Conservation (phyloP, 495 filamentous ascomycete species). For the Daldinia loculata region DNA sequence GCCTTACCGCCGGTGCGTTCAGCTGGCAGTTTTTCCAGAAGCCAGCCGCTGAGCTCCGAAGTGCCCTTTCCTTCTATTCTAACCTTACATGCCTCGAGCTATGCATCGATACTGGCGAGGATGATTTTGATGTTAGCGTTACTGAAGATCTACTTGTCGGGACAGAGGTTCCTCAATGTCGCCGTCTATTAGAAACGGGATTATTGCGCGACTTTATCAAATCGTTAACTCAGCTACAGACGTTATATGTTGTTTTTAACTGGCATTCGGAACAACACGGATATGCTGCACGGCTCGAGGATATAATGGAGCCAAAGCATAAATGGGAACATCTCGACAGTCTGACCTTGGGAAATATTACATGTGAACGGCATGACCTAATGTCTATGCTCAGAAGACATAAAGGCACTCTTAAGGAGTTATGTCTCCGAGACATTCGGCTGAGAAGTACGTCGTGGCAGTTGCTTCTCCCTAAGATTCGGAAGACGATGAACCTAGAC, state of each 20-base stretch:
- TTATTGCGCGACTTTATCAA: slow-evolving; percentile 29
- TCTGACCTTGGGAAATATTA: slow-evolving; percentile 20
- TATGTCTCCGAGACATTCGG: slow-evolving; percentile 22
- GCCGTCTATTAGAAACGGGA: slow-evolving; percentile 16
- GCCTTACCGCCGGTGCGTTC: slow-evolving; percentile 12
- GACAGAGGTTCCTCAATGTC: slow-evolving; percentile 12
- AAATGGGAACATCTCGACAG: slow-evolving; percentile 28
- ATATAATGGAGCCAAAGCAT: slow-evolving; percentile 28
- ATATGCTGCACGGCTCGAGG: slow-evolving; percentile 18
- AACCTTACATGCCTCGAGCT: slow-evolving; percentile 27
- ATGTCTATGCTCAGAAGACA: slow-evolving; percentile 33
- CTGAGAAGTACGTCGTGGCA: slow-evolving; percentile 24
- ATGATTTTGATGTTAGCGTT: background rate
- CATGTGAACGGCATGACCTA: slow-evolving; percentile 29
- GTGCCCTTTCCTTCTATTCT: slow-evolving; percentile 6
- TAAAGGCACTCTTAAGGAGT: slow-evolving; percentile 11
- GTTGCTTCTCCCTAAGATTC: slow-evolving; percentile 24
- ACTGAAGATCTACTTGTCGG: background rate
- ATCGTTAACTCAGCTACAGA: slow-evolving; percentile 17
- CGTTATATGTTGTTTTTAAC: slow-evolving; percentile 18
- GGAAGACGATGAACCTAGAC: slow-evolving; percentile 20
- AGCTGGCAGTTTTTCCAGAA: slow-evolving; percentile 27
- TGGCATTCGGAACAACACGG: slow-evolving; percentile 12
- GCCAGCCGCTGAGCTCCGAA: slow-evolving; percentile 17
- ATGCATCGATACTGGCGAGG: slow-evolving; percentile 17